Percentiles rank a stretch among this genome's conserved stretches.
Evolutionary conservation across 1,284 basidiomycete species (phyloP).

Genomic region (Athelia sp.): DNA sequence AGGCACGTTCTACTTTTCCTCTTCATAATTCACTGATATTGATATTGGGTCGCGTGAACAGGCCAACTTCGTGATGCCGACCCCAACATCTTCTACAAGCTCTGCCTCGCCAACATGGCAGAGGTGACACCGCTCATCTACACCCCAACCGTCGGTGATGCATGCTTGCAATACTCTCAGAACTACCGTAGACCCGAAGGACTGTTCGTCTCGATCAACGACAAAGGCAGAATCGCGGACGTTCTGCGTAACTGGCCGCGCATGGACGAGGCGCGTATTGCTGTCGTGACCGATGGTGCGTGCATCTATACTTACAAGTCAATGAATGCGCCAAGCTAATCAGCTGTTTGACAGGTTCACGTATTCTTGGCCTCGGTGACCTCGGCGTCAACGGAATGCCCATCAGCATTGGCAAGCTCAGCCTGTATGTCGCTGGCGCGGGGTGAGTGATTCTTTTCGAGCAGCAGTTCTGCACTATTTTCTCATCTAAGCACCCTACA

Average conservation of each 20-base stretch:
- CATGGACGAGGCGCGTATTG: conserved; percentile 70
- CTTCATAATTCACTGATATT: no score
- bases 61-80: conserved; percentile 66
- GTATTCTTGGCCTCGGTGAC: conserved; percentile 92
- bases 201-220: conserved; percentile 81
- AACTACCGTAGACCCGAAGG: conserved; percentile 82
- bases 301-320: background rate
- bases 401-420: conserved; percentile 91
- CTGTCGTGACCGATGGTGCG: conserved; percentile 84
- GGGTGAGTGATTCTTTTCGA: conserved; percentile 48
- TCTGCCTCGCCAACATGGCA: conserved; percentile 64
- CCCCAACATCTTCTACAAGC: conserved; percentile 68
- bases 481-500: conserved; percentile 23
- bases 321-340: background rate
- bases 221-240: conserved; percentile 74
- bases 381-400: conserved; percentile 88
- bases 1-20: conserved; percentile 17
- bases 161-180: conserved; percentile 80
- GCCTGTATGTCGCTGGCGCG: conserved; percentile 86
- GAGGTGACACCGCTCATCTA: conserved; percentile 86
- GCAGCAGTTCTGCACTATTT: background rate
- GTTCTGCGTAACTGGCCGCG: conserved; percentile 78
- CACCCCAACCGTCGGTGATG: conserved; percentile 90
- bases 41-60: no score
- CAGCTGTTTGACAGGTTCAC: conserved; percentile 48